Conservation (phyloP, 306 rosid species). For the Ceratonia siliqua region DNA sequence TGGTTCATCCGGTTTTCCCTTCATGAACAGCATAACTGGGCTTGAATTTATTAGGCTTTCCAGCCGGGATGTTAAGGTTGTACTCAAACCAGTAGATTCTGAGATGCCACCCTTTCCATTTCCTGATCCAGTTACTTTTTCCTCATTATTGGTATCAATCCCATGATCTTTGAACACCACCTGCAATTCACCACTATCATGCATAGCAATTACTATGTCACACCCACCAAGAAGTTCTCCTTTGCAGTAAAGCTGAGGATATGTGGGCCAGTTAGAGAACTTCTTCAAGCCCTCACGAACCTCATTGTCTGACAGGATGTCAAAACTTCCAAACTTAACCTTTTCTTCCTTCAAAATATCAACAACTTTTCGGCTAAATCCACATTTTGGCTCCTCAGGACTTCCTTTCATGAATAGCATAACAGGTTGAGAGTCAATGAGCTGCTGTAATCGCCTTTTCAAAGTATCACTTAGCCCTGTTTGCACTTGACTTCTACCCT, state of each 20-base stretch:
- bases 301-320: slow-evolving; percentile 70
- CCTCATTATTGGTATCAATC: slow-evolving; percentile 42
- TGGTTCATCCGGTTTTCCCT: slow-evolving; percentile 87
- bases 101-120: slow-evolving; percentile 61
- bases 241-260: slow-evolving; percentile 91
- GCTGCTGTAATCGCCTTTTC: slow-evolving; percentile 58
- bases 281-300: slow-evolving; percentile 84
- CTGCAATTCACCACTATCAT: slow-evolving; percentile 80
- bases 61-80: slow-evolving; percentile 57
- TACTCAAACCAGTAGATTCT: slow-evolving; percentile 63
- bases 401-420: slow-evolving; percentile 91
- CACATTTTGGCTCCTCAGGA: slow-evolving; percentile 82
- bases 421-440: slow-evolving; percentile 60
- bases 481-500: slow-evolving; percentile 45
- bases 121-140: slow-evolving; percentile 49
- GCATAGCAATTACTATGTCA: slow-evolving; percentile 88
- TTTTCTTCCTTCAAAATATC: slow-evolving; percentile 76
- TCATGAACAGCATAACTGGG: slow-evolving; percentile 81
- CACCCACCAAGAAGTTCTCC: slow-evolving; percentile 95
- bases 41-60: slow-evolving; percentile 65
- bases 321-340: slow-evolving; percentile 82
- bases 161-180: slow-evolving; percentile 84
- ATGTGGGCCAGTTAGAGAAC: slow-evolving; percentile 91
- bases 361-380: slow-evolving; percentile 82
- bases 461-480: slow-evolving; percentile 47